phyloP scores from a whole-genome alignment of 768 basidiomycete genomes.

The Serendipita sp. region DNA sequence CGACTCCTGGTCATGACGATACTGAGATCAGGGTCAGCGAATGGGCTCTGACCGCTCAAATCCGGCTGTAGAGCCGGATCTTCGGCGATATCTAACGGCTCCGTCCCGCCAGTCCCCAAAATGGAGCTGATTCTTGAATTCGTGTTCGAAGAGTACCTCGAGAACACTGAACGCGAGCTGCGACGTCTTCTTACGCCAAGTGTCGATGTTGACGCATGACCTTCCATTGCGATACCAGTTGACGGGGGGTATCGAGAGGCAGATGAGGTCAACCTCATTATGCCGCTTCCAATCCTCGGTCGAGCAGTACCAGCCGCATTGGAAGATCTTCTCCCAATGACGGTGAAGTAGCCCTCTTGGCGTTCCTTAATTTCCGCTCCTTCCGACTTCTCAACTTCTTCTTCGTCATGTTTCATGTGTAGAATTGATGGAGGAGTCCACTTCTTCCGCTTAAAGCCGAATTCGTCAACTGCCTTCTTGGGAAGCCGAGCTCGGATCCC shows the following conservation, averaged over 20 bases:
- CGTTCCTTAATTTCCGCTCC: conserved; percentile 2
- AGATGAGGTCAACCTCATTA: too few species aligned
- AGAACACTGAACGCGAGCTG: conserved; percentile 3
- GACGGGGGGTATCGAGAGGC: not conserved
- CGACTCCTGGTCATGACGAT: conserved; percentile 6
- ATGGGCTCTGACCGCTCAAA: conserved; percentile 5
- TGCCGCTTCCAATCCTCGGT: not conserved
- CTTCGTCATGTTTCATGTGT: conserved; percentile 24
- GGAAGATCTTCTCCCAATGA: not conserved
- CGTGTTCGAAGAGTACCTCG: not conserved
- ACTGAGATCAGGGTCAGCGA: conserved; percentile 7
- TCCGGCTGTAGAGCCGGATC: conserved; percentile 8
- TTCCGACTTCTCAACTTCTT: conserved; percentile 19
- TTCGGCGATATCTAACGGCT: not conserved
- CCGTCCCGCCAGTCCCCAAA: not conserved
- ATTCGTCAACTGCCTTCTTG: conserved; percentile 14
- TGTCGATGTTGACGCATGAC: conserved; percentile 9
- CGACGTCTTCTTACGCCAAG: not conserved
- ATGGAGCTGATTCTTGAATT: not conserved
- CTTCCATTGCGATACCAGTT: not conserved
- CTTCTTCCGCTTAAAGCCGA: conserved; percentile 24
- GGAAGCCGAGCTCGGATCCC: conserved; percentile 34
- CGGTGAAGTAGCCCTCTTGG: not conserved
- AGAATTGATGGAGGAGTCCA: conserved; percentile 26
- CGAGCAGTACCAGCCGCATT: not conserved